These are phyloP conservation scores for Agroathelia rolfsii DNA, from an alignment of 1,284 basidiomycete species.

Conservation along the genomic window DNA sequence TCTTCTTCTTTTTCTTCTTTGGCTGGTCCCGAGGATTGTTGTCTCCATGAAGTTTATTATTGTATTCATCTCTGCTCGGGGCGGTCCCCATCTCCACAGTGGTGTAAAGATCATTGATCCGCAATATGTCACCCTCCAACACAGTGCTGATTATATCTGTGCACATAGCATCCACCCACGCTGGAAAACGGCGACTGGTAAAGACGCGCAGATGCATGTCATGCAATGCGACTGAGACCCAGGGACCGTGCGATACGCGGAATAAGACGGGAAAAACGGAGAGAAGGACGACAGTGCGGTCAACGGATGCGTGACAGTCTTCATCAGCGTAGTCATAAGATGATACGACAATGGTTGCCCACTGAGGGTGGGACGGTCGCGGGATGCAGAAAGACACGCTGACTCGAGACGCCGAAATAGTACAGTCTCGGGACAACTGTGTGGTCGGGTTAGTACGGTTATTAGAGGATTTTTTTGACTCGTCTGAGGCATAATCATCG, in stretches of 20 bases:
- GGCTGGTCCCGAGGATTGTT: not conserved
- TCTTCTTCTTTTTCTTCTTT: no score
- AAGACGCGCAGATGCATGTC: slow-evolving; percentile 27
- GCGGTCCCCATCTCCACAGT: slow-evolving; percentile 20
- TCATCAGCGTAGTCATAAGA: slow-evolving; percentile 24
- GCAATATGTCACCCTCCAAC: slow-evolving; percentile 28
- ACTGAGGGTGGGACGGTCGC: slow-evolving; percentile 20
- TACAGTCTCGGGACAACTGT: not conserved
- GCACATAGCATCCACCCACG: slow-evolving; percentile 26
- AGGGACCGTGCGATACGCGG: slow-evolving; percentile 26
- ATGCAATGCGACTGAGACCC: slow-evolving; percentile 24
- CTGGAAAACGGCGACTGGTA: slow-evolving; percentile 25
- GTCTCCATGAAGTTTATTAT: not conserved
- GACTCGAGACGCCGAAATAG: slow-evolving; percentile 7
- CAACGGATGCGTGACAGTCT: slow-evolving; percentile 23
- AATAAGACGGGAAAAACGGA: slow-evolving; percentile 32
- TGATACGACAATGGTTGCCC: slow-evolving; percentile 20
- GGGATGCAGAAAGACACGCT: slow-evolving; percentile 24
- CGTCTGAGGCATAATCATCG: not conserved
- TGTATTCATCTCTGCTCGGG: slow-evolving; percentile 7
- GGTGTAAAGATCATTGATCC: slow-evolving; percentile 28
- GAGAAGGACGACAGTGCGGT: slow-evolving; percentile 18
- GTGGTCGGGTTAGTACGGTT: not conserved
- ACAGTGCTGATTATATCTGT: slow-evolving; percentile 28
- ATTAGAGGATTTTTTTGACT: not conserved